phyloP scores from a whole-genome alignment of 495 filamentous ascomycete genomes.

The Penicillium roqueforti region DNA sequence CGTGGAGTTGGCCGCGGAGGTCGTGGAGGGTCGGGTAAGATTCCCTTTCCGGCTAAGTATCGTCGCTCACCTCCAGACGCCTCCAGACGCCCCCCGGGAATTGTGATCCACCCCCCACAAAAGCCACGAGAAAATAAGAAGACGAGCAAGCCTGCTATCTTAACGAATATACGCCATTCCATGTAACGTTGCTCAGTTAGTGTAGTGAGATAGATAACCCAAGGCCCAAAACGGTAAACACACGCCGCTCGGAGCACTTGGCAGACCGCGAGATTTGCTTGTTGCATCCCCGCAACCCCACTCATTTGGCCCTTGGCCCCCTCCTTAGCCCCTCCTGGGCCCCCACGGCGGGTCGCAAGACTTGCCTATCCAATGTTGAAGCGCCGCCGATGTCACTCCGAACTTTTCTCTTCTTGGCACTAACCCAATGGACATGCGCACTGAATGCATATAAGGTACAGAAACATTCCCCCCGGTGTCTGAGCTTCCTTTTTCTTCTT shows the following conservation, averaged over 20 bases:
- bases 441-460: slow-evolving; percentile 1
- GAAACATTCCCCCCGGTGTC: neutral
- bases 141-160: neutral
- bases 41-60: neutral
- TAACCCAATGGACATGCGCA: neutral
- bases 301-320: neutral
- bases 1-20: no score
- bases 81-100: neutral
- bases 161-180: neutral
- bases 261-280: neutral
- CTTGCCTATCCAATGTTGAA: slow-evolving; percentile 2
- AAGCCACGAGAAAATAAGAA: neutral
- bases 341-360: slow-evolving; percentile 7
- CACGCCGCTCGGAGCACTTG: neutral
- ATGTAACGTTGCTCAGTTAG: neutral
- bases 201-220: neutral
- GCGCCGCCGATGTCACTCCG: slow-evolving; percentile 9
- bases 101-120: neutral
- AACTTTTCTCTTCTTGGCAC: neutral
- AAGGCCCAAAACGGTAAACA: neutral
- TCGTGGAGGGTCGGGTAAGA: slow-evolving; percentile 7
- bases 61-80: neutral
- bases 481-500: neutral
- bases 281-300: slow-evolving; percentile 6
- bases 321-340: neutral